phyloP scores from a whole-genome alignment of 768 basidiomycete genomes.

The Leccinum aurantiacum region DNA sequence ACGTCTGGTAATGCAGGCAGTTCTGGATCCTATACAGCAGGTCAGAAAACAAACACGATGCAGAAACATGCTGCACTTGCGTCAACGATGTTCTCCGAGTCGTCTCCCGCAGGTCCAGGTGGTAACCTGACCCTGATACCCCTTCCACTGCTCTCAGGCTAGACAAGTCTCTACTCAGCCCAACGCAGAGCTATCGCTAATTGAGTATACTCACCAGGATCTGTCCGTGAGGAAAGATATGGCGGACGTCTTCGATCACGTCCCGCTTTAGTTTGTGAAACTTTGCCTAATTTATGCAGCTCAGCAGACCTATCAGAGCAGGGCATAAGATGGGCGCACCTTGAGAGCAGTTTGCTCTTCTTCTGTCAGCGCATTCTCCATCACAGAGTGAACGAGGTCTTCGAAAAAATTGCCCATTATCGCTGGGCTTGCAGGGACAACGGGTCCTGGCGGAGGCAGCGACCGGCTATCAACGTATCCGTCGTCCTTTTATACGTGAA shows the following conservation, averaged over 20 bases:
- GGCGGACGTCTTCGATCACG: constrained; percentile 29
- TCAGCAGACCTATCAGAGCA: background rate
- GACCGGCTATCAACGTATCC: background rate
- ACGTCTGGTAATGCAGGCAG: constrained; percentile 23
- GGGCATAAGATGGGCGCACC: constrained; percentile 5
- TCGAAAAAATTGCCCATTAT: constrained; percentile 33
- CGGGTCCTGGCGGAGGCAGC: background rate
- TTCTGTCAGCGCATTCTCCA: constrained; percentile 20
- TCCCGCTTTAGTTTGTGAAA: constrained; percentile 32
- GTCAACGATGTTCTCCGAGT: constrained; percentile 1
- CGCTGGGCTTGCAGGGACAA: constrained; percentile 13
- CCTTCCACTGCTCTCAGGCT: constrained; percentile 27
- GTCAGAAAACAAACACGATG: background rate
- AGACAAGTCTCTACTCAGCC: background rate
- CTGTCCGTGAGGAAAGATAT: constrained; percentile 29
- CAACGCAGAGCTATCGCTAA: background rate
- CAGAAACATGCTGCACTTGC: constrained; percentile 2
- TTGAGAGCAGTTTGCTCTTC: constrained; percentile 28
- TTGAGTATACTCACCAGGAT: constrained; percentile 22
- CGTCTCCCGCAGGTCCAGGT: constrained; percentile 12
- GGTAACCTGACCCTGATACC: constrained; percentile 25
- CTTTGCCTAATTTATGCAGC: constrained; percentile 19
- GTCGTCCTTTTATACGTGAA: constrained; percentile 1
- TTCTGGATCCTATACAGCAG: constrained; percentile 14
- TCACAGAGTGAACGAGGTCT: constrained; percentile 25